Conservation (phyloP, 1,284 basidiomycete genomes). For the Ustilago nuda region DNA sequence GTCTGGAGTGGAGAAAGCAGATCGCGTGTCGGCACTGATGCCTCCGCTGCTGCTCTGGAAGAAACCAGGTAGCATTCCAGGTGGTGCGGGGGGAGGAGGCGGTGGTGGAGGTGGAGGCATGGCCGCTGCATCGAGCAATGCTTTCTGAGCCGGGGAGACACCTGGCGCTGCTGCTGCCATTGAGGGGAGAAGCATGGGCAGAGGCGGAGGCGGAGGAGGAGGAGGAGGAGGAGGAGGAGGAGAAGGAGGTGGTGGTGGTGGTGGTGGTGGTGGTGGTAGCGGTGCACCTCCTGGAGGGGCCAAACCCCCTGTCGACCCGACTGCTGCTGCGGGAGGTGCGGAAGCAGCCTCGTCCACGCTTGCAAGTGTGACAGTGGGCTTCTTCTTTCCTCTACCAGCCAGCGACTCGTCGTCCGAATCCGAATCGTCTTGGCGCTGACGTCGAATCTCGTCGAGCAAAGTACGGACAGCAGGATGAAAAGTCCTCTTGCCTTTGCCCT, state of each 20-base stretch:
- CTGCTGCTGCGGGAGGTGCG: conserved; percentile 11
- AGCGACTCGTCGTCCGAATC: conserved; percentile 51
- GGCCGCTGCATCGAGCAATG: conserved; percentile 32
- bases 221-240: conserved; percentile 41
- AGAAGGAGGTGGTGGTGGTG: conserved; percentile 15
- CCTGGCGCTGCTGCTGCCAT: conserved; percentile 25
- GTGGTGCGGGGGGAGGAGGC: conserved; percentile 43
- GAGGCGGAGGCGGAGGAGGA: conserved; percentile 47
- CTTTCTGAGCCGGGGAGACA: conserved; percentile 19
- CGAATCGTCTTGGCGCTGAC: conserved; percentile 50
- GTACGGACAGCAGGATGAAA: conserved; percentile 48
- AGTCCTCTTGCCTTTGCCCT: conserved; percentile 29
- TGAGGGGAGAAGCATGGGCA: conserved; percentile 29
- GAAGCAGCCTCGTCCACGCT: conserved; percentile 31
- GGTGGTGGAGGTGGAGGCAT: conserved; percentile 57
- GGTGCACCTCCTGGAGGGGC: conserved; percentile 20
- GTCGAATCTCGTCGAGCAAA: conserved; percentile 60
- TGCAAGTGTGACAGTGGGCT: conserved; percentile 13
- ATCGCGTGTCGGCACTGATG: conserved; percentile 32
- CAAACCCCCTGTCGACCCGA: neutral
- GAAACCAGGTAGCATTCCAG: conserved; percentile 33
- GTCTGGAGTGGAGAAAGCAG: conserved; percentile 51
- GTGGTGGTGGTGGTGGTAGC: conserved; percentile 36
- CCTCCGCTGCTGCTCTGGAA: conserved; percentile 18
- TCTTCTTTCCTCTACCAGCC: conserved; percentile 44